These are phyloP conservation scores for Triticum dicoccoides DNA, from an alignment of 176 grass and related monocot genomes.

Conservation along the genomic window DNA sequence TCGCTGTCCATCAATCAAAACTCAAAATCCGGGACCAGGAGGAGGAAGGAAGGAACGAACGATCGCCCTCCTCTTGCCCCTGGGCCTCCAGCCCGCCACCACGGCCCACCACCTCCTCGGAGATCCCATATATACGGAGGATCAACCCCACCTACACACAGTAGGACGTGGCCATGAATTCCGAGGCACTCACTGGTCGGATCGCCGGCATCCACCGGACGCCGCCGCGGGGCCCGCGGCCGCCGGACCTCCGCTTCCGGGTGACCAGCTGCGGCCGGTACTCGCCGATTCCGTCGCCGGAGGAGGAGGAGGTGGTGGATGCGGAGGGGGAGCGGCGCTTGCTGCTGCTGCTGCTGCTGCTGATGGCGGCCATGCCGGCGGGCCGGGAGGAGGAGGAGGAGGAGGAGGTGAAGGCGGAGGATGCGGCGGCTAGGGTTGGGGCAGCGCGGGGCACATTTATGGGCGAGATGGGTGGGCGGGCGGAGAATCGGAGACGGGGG, in stretches of 20 bases:
- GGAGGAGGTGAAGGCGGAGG: neutral
- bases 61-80: neutral
- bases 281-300: neutral
- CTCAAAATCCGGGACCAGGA: neutral
- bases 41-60: neutral
- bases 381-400: neutral
- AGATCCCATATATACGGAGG: neutral
- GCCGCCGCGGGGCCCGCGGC: conserved; percentile 17
- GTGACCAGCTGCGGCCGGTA: neutral
- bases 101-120: conserved; percentile 43
- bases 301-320: conserved; percentile 30
- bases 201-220: conserved; percentile 25
- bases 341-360: neutral
- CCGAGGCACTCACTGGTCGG: conserved; percentile 55
- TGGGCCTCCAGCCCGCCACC: conserved; percentile 49
- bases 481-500: conserved; percentile 42
- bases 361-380: conserved; percentile 40
- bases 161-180: conserved; percentile 40
- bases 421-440: conserved; percentile 53
- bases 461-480: conserved; percentile 25
- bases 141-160: neutral
- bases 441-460: conserved; percentile 41
- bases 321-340: conserved; percentile 37
- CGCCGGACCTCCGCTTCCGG: conserved; percentile 44
- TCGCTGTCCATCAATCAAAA: neutral